Evolutionary conservation across 257 asterid genomes (phyloP).

Genomic region (Coffea eugenioides): DNA sequence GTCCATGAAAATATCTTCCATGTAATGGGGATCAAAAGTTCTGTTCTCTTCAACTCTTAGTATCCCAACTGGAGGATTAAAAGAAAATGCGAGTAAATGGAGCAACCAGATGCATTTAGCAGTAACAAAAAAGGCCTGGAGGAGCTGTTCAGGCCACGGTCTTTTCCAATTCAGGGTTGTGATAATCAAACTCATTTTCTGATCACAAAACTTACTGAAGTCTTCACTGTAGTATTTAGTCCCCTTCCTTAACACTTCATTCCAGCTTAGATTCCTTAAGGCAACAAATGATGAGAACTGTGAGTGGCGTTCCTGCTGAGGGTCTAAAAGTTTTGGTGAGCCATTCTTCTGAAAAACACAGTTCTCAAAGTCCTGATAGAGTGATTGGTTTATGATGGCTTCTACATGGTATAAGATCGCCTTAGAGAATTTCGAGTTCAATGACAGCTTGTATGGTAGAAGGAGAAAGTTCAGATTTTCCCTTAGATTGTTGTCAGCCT

Average conservation of each 20-base stretch:
- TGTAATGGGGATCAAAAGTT: constrained; percentile 53
- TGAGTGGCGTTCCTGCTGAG: constrained; percentile 56
- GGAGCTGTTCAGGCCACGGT: constrained; percentile 95
- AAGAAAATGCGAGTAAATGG: constrained; percentile 87
- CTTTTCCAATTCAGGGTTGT: constrained; percentile 63
- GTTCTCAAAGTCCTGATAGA: constrained; percentile 84
- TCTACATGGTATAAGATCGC: constrained; percentile 65
- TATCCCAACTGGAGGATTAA: constrained; percentile 49
- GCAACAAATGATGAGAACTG: constrained; percentile 71
- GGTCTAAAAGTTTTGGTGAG: constrained; percentile 56
- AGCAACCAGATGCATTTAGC: constrained; percentile 94
- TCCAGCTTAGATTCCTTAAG: constrained; percentile 83
- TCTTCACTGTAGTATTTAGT: constrained; percentile 88
- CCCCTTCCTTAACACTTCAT: constrained; percentile 81
- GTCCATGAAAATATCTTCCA: constrained; percentile 75
- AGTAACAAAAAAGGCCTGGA: constrained; percentile 81
- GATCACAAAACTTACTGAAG: constrained; percentile 84
- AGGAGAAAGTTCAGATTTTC: constrained; percentile 64
- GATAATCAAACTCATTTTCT: constrained; percentile 77
- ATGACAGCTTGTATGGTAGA: constrained; percentile 57
- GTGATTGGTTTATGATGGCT: constrained; percentile 72
- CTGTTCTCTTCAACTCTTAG: constrained; percentile 65
- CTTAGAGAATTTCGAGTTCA: constrained; percentile 58
- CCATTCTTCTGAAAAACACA: constrained; percentile 77
- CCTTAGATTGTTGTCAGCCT: constrained; percentile 38